These are phyloP conservation scores for Austroboletus niveus DNA, from an alignment of 1,284 basidiomycete genomes.

Conservation along the genomic window DNA sequence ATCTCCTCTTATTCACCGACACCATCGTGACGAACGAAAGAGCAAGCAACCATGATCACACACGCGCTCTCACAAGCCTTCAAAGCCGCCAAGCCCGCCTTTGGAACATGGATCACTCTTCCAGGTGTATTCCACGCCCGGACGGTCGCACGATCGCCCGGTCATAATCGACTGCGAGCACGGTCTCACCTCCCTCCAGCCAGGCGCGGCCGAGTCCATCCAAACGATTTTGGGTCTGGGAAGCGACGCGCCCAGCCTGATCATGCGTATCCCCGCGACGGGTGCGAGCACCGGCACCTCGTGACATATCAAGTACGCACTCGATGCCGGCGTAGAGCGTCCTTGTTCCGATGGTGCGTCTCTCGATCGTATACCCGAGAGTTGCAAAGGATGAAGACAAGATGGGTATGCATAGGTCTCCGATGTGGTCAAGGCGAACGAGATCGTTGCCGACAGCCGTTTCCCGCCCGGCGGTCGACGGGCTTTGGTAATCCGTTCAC, in stretches of 20 bases:
- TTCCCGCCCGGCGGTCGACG: conserved; percentile 58
- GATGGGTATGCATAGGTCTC: conserved; percentile 42
- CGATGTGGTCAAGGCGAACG: conserved; percentile 53
- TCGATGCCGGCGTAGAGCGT: conserved; percentile 64
- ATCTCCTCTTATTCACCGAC: too few relatives aligned
- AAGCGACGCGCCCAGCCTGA: conserved; percentile 43
- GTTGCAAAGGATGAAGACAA: too few relatives aligned
- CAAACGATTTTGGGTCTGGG: conserved; percentile 49
- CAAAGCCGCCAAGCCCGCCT: conserved; percentile 52
- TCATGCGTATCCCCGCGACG: conserved; percentile 62
- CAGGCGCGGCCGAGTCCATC: conserved; percentile 53
- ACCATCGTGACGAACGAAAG: not conserved
- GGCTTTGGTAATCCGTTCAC: conserved; percentile 62
- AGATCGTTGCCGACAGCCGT: conserved; percentile 52
- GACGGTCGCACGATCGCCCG: conserved; percentile 51
- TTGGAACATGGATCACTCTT: conserved; percentile 70
- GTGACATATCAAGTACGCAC: conserved; percentile 69
- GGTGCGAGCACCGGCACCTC: conserved; percentile 50
- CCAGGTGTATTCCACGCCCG: conserved; percentile 55
- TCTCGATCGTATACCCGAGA: too few relatives aligned
- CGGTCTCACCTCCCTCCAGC: conserved; percentile 52
- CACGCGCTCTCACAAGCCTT: conserved; percentile 48
- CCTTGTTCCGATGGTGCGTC: conserved; percentile 59
- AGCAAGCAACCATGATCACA: conserved; percentile 29
- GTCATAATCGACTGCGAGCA: conserved; percentile 66